A percentile compares a stretch with the other conserved stretches of the same genome.
Evolutionary conservation across 2,329 filamentous ascomycete genomes (phyloP).

Genomic region (Botrytis medusae): DNA sequence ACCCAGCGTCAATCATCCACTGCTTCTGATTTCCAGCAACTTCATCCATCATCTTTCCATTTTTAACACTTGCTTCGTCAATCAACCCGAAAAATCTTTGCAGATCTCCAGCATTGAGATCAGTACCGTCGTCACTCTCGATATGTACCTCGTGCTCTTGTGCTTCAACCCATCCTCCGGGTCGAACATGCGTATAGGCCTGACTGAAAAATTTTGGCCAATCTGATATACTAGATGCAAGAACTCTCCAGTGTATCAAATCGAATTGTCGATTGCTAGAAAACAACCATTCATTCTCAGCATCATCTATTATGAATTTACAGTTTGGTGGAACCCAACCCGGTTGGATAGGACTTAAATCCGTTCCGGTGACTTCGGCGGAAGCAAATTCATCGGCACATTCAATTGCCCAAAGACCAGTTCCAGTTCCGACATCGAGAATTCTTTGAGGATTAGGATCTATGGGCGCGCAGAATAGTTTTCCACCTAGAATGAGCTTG

Average conservation of each 20-base stretch:
- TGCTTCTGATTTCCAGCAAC: conserved; percentile 40
- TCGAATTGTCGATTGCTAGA: conserved; percentile 54
- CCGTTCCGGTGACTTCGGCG: conserved; percentile 53
- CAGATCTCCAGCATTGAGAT: conserved; percentile 46
- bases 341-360: conserved; percentile 60
- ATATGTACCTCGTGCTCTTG: conserved; percentile 55
- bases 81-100: conserved; percentile 50
- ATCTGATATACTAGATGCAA: conserved; percentile 55
- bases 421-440: conserved; percentile 59
- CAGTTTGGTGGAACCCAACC: conserved; percentile 57
- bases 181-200: conserved; percentile 50
- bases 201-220: conserved; percentile 52
- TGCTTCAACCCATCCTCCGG: conserved; percentile 56
- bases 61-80: conserved; percentile 46
- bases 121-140: conserved; percentile 44
- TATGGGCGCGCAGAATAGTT: conserved; percentile 54
- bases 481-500: conserved; percentile 29
- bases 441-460: conserved; percentile 49
- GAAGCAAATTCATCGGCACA: conserved; percentile 52
- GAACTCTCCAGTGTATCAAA: conserved; percentile 60
- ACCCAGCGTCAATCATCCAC: conserved; percentile 51
- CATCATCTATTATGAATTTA: conserved; percentile 65
- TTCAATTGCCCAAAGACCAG: conserved; percentile 60
- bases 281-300: conserved; percentile 54
- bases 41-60: conserved; percentile 48